A percentile compares a stretch with the other conserved stretches of the same genome.
phyloP scores from a whole-genome alignment of 176 grass and related monocot species.

The Lolium multiflorum region DNA sequence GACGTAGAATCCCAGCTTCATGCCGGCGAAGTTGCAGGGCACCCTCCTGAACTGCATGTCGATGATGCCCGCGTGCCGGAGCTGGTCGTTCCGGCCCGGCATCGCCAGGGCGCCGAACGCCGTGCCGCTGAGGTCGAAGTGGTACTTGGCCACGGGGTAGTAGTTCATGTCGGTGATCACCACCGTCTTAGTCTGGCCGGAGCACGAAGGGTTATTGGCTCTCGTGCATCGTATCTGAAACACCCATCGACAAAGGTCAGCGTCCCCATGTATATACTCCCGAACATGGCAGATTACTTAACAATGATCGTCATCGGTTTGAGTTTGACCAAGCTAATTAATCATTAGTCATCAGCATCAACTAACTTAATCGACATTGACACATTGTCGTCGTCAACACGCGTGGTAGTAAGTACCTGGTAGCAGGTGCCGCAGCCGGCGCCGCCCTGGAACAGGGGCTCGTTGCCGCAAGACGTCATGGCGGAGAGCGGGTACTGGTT shows the following conservation, averaged over 20 bases:
- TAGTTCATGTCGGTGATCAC: slow-evolving; percentile 74
- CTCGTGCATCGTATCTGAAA: neutral
- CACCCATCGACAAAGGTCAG: too few relatives aligned
- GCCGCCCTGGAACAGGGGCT: too few relatives aligned
- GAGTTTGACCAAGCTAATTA: slow-evolving; percentile 11
- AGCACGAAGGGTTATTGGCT: slow-evolving; percentile 43
- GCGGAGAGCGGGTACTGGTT: too few relatives aligned
- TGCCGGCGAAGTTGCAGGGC: slow-evolving; percentile 44
- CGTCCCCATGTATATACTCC: too few relatives aligned
- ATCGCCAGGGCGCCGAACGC: slow-evolving; percentile 59
- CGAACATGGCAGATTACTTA: too few relatives aligned
- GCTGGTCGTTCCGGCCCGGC: slow-evolving; percentile 46
- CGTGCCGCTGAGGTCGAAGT: slow-evolving; percentile 71
- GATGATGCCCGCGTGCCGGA: slow-evolving; percentile 62
- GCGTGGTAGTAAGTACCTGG: too few relatives aligned
- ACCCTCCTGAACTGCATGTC: slow-evolving; percentile 59
- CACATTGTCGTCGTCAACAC: too few relatives aligned
- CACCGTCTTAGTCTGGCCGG: slow-evolving; percentile 51
- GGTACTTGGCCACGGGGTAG: slow-evolving; percentile 50
- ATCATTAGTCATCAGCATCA: neutral
- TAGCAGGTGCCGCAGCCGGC: too few relatives aligned
- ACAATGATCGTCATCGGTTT: neutral
- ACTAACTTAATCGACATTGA: too few relatives aligned
- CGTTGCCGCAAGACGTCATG: too few relatives aligned
- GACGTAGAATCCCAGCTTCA: too few relatives aligned